Evolutionary conservation across 345 rosid genomes (phyloP), one percentile per base, ranked within the genome.

Genomic region (Fremontodendron californicum): DNA sequence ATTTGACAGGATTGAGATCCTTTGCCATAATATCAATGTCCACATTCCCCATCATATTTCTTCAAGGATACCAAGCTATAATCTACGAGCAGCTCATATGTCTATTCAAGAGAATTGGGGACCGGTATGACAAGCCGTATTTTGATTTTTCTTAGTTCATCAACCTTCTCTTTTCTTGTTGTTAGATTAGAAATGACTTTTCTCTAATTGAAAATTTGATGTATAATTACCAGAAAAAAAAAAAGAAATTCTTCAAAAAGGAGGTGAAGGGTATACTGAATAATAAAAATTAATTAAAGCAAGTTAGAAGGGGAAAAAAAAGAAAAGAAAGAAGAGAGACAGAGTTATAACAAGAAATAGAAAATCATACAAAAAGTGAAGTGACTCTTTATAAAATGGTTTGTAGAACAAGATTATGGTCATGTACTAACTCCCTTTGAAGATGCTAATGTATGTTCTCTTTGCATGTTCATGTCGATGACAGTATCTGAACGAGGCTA

Each of bases 51-150:
- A 93, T 79, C 98, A 91, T 45, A 73, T 91, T 61, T 90, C 93
- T 67, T 78, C 98, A 6, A 89, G 92, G 81, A 95, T 95, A 85
- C 93, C 99, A 0, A 93, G 97, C 78, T 95, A 93, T 81, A 93
- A 91, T 77, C 89, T 95, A 60, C 88, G 85, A 21, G 89, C 87
- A 61, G 96, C 98, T 79, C 94, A 89, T 39, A 76, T 84, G 57
- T 91, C 97, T 71, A 86, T 93, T 79, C 96, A 89, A 84, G 86
- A 89, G 86, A 91, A 93, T 57, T 95, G 99, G 98, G 98, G 99
- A 74, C 89, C 89, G 97, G 97, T 91, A 84, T 8, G 74, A 60
- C 7, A 25, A 52, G 74, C 37, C 29, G 8, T 62, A 27, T 68
- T 57, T 39, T 19, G 43, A 21, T 65, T 25, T 29, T 46, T 23